Evolutionary conservation across 768 basidiomycete species (phyloP).

Genomic region (Clavulina sp.): DNA sequence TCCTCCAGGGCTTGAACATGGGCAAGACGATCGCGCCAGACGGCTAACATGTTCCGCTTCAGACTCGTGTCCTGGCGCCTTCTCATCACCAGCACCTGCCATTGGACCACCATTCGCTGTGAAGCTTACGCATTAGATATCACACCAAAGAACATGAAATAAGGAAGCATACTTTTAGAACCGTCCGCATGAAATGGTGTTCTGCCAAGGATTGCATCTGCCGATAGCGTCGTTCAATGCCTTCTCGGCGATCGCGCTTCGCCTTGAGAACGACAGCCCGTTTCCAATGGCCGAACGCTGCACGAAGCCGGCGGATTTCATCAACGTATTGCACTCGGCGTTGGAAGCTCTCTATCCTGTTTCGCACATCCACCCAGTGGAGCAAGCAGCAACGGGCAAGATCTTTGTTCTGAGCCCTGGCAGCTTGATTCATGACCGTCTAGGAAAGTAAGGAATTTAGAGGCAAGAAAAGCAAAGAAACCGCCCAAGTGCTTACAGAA

Average conservation of each 20-base stretch:
- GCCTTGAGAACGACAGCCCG: constrained; percentile 33
- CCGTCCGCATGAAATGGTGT: constrained; percentile 32
- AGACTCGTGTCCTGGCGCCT: no score
- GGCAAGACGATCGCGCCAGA: neutral
- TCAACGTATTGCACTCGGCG: constrained; percentile 29
- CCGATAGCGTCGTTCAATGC: constrained; percentile 58
- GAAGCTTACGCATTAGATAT: neutral
- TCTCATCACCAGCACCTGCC: constrained; percentile 23
- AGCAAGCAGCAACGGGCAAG: constrained; percentile 40
- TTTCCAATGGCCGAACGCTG: constrained; percentile 36
- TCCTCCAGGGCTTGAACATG: neutral
- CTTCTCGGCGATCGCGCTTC: constrained; percentile 43
- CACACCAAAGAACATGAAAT: neutral
- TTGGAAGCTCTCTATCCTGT: constrained; percentile 23
- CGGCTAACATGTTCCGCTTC: neutral
- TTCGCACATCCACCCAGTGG: constrained; percentile 36
- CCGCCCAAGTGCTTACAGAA: constrained; percentile 30
- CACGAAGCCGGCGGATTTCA: constrained; percentile 27
- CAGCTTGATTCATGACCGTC: constrained; percentile 57
- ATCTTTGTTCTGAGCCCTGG: constrained; percentile 47
- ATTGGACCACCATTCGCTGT: neutral
- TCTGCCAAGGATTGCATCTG: constrained; percentile 39
- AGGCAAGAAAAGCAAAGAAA: constrained; percentile 6
- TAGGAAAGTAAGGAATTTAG: constrained; percentile 19
- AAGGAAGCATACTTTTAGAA: constrained; percentile 19